Evolutionary conservation across 2,329 filamentous ascomycete species (phyloP).

Genomic region (Aspergillus pseudoterreus): DNA sequence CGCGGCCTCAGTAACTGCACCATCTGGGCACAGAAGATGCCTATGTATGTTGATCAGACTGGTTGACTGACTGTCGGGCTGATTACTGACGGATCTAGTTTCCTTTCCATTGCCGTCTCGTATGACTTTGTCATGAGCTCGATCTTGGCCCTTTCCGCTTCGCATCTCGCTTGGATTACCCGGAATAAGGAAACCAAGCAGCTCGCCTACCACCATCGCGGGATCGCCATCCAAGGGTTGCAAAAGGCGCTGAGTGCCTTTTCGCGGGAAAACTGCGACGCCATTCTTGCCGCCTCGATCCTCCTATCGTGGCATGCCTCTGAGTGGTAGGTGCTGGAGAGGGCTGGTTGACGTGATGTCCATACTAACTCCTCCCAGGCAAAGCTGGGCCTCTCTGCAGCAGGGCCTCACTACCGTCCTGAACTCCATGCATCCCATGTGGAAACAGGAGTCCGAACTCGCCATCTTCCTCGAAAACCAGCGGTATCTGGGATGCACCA

Average conservation of each 20-base stretch:
- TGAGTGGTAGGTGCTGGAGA: conserved; percentile 71
- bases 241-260: conserved; percentile 84
- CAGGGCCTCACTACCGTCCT: conserved; percentile 88
- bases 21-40: conserved; percentile 88
- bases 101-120: conserved; percentile 75
- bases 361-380: conserved; percentile 56
- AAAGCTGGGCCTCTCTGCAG: conserved; percentile 88
- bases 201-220: conserved; percentile 84
- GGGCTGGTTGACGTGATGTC: conserved; percentile 1
- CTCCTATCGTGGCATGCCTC: conserved; percentile 94
- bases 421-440: conserved; percentile 80
- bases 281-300: conserved; percentile 84
- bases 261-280: conserved; percentile 82
- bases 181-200: conserved; percentile 80
- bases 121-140: conserved; percentile 92
- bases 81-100: conserved; percentile 46
- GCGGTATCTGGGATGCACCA: conserved; percentile 32
- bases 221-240: conserved; percentile 78
- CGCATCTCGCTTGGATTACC: conserved; percentile 85
- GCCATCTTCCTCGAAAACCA: conserved; percentile 42
- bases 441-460: conserved; percentile 76
- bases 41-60: conserved; percentile 58
- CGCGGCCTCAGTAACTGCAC: conserved; percentile 80
- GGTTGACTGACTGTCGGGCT: background rate
- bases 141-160: conserved; percentile 88